phyloP scores from a whole-genome alignment of 2,329 filamentous ascomycete genomes.

The Trichoderma aggressivum region DNA sequence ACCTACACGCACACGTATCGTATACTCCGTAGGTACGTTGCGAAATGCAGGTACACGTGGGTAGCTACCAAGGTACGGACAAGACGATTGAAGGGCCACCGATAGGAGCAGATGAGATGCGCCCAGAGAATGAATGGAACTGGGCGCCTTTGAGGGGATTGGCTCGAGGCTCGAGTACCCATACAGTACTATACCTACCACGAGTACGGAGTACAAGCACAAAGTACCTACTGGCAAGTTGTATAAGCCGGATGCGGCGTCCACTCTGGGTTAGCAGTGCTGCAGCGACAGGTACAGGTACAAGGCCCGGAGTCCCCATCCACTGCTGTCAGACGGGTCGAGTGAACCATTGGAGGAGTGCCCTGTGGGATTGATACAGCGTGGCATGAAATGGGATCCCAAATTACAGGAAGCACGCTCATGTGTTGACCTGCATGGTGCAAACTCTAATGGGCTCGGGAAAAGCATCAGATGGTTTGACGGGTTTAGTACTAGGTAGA shows the following conservation, averaged over 20 bases:
- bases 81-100: not conserved
- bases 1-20: not conserved
- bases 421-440: conserved; percentile 2
- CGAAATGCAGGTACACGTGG: not conserved
- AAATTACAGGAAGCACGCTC: conserved; percentile 9
- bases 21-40: no score
- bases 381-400: not conserved
- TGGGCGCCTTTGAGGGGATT: not conserved
- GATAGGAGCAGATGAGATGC: not conserved
- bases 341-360: conserved; percentile 3
- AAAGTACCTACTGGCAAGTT: not conserved
- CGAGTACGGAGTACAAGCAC: not conserved
- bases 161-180: not conserved
- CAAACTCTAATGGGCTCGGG: not conserved
- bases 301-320: not conserved
- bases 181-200: not conserved
- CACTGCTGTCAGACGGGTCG: conserved; percentile 1
- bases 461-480: not conserved
- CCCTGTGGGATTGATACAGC: not conserved
- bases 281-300: not conserved
- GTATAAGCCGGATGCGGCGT: conserved; percentile 8
- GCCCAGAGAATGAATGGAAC: not conserved
- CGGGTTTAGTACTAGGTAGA: not conserved
- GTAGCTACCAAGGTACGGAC: no score
- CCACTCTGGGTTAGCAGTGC: not conserved